Percentiles rank a stretch among this genome's conserved stretches.
Conservation (phyloP, 139 green algal species). For the Asterochloris erici region DNA sequence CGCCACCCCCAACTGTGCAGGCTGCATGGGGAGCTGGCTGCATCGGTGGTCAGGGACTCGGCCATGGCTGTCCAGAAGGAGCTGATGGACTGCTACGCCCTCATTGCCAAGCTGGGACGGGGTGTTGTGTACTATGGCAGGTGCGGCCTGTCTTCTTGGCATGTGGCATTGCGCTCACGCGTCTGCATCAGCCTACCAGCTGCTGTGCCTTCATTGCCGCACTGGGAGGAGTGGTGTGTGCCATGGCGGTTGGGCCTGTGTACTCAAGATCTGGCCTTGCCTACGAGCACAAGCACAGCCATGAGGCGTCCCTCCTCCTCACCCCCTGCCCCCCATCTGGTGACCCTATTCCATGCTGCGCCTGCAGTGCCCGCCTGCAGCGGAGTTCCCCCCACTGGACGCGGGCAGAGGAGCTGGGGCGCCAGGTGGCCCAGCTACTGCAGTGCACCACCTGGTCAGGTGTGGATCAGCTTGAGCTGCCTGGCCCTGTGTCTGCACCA, state of each 20-base stretch:
- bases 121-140: constrained; percentile 70
- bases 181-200: neutral
- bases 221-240: neutral
- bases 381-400: constrained; percentile 29
- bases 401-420: constrained; percentile 25
- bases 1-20: neutral
- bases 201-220: neutral
- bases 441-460: constrained; percentile 57
- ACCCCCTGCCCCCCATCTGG: neutral
- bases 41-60: constrained; percentile 42
- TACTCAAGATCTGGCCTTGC: too few species aligned
- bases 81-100: constrained; percentile 57
- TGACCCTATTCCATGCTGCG: neutral
- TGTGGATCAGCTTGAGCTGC: too few species aligned
- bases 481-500: too few species aligned
- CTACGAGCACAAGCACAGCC: too few species aligned
- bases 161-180: neutral
- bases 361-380: neutral
- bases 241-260: neutral
- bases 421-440: constrained; percentile 47
- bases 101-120: constrained; percentile 52
- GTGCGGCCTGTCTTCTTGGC: constrained; percentile 31
- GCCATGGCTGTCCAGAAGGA: constrained; percentile 46
- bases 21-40: constrained; percentile 48
- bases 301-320: neutral